These are phyloP conservation scores for Aspergillus sp. DNA, from an alignment of 2,329 filamentous ascomycete genomes.

Conservation along the genomic window DNA sequence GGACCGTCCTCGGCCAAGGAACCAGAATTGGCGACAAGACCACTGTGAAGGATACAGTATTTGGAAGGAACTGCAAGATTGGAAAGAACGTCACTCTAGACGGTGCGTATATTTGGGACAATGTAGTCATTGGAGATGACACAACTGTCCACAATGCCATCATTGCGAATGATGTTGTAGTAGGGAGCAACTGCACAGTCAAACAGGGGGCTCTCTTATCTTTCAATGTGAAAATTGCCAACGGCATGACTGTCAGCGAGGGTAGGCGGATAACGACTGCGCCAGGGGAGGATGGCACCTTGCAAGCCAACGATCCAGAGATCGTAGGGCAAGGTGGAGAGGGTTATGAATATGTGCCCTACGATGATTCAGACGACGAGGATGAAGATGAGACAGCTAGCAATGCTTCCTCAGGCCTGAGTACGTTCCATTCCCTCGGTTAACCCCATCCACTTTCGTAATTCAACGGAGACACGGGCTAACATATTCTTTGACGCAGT, in stretches of 20 bases:
- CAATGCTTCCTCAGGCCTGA: constrained; percentile 49
- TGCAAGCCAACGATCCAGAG: constrained; percentile 47
- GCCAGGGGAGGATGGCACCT: constrained; percentile 44
- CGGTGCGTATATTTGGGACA: constrained; percentile 85
- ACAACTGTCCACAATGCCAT: constrained; percentile 70
- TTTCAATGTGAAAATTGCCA: constrained; percentile 70
- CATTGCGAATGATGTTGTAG: constrained; percentile 67
- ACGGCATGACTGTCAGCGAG: constrained; percentile 51
- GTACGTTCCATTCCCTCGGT: constrained; percentile 23
- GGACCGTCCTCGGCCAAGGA: constrained; percentile 73
- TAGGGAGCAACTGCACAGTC: constrained; percentile 71
- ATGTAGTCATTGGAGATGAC: constrained; percentile 73
- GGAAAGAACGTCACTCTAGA: constrained; percentile 79
- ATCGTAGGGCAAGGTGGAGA: constrained; percentile 60
- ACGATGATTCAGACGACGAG: constrained; percentile 61
- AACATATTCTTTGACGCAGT: constrained; percentile 30
- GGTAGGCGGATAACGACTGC: constrained; percentile 46
- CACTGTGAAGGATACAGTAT: constrained; percentile 70
- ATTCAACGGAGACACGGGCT: neutral
- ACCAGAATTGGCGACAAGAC: constrained; percentile 73
- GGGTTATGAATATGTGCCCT: constrained; percentile 65
- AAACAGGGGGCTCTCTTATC: constrained; percentile 75
- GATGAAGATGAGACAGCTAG: constrained; percentile 64
- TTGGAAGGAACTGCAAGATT: constrained; percentile 83
- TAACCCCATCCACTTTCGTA: neutral